Evolutionary conservation across 352 stramenopile species (phyloP).

Genomic region (Blastocystis sp.): DNA sequence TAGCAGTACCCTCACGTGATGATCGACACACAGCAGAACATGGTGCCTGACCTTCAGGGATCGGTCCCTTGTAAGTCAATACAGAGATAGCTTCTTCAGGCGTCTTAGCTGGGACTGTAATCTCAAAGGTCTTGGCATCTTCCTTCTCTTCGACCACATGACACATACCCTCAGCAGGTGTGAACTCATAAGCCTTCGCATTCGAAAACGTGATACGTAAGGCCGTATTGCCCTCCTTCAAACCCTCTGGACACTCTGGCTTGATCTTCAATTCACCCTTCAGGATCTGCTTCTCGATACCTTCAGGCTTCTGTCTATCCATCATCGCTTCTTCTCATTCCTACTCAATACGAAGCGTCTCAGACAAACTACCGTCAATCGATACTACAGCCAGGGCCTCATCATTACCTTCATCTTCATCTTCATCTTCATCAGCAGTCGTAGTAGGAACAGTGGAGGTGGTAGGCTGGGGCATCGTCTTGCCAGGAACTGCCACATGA

Average conservation of each 20-base stretch:
- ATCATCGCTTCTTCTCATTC: background rate
- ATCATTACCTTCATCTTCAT: background rate
- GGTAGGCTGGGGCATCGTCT: background rate
- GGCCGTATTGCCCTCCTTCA: background rate
- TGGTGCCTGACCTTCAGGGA: background rate
- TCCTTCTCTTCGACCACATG: background rate
- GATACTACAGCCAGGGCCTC: conserved; percentile 28
- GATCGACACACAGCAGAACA: background rate
- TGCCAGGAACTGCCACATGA: background rate
- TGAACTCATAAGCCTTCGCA: conserved; percentile 1
- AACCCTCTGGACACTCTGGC: background rate
- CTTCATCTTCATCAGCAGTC: background rate
- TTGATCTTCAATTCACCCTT: conserved; percentile 4
- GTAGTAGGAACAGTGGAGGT: background rate
- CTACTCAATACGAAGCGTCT: background rate
- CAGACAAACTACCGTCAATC: background rate
- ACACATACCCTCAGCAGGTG: background rate
- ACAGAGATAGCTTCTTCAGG: background rate
- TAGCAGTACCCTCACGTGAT: background rate
- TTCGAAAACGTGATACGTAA: background rate
- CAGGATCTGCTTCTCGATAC: background rate
- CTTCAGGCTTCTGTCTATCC: background rate
- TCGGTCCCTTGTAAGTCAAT: conserved; percentile 5
- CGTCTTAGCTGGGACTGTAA: background rate
- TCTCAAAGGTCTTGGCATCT: background rate